A percentile compares a stretch with the other conserved stretches of the same genome.
phyloP scores from a whole-genome alignment of 176 grass and related monocot species.

The Avena atlantica region DNA sequence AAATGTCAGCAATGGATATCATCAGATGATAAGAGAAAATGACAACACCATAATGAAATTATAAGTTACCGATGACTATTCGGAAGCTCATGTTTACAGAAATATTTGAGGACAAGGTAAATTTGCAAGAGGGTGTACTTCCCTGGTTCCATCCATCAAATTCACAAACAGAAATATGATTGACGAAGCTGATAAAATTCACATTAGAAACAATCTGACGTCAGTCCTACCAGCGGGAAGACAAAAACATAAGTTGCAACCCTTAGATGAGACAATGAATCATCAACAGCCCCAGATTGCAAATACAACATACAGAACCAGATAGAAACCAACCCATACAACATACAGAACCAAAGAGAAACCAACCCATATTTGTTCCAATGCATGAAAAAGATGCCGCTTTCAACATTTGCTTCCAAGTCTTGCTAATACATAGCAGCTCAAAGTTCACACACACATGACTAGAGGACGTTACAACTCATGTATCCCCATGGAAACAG shows the following conservation, averaged over 20 bases:
- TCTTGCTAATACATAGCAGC: conserved; percentile 31
- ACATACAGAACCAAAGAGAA: not conserved
- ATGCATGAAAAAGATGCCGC: conserved; percentile 14
- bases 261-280: not conserved
- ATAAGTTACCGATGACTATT: no score
- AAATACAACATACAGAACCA: not conserved
- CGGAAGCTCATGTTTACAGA: no score
- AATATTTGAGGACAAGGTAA: no score
- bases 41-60: no score
- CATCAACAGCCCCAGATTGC: not conserved
- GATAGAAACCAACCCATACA: no score
- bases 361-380: not conserved
- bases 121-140: no score
- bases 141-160: no score
- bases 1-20: no score
- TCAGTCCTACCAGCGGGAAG: not conserved
- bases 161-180: no score
- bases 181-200: no score
- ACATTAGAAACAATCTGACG: no score
- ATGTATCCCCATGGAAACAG: not conserved
- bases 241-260: not conserved
- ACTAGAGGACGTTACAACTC: conserved; percentile 11
- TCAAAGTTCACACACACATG: not conserved
- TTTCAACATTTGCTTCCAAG: not conserved
- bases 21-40: no score